phyloP scores from a whole-genome alignment of 1,284 basidiomycete species.

The Pseudozyma tsukubaensis region DNA sequence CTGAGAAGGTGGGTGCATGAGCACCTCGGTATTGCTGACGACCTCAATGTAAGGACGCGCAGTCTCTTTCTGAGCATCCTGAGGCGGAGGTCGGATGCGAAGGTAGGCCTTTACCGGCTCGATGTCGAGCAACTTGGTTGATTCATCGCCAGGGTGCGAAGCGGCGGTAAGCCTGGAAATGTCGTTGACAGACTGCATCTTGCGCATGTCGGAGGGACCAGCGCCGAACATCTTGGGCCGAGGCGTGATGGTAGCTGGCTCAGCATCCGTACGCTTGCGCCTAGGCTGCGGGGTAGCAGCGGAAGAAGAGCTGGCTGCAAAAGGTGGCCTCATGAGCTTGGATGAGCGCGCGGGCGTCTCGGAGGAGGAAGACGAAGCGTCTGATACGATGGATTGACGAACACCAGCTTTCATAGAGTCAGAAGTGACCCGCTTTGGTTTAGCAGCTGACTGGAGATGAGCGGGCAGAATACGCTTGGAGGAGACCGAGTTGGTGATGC shows the following conservation, averaged over 20 bases:
- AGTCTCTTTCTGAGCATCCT: slow-evolving; percentile 25
- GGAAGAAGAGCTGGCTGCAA: slow-evolving; percentile 6
- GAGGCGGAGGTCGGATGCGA: slow-evolving; percentile 59
- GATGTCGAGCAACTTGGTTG: slow-evolving; percentile 23
- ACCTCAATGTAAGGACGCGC: slow-evolving; percentile 62
- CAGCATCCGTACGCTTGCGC: slow-evolving; percentile 42
- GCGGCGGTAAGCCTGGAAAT: slow-evolving; percentile 26
- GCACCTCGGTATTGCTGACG: slow-evolving; percentile 70
- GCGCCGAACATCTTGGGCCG: slow-evolving; percentile 18
- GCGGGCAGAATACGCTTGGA: slow-evolving; percentile 38
- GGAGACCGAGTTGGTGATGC: slow-evolving; percentile 42
- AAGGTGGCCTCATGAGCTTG: slow-evolving; percentile 4
- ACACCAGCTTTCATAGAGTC: slow-evolving; percentile 11
- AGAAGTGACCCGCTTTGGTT: slow-evolving; percentile 7
- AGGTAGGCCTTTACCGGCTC: slow-evolving; percentile 59
- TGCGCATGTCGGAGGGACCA: slow-evolving; percentile 22
- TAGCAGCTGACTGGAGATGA: slow-evolving; percentile 27
- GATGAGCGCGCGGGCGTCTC: slow-evolving; percentile 1
- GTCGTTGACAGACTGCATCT: slow-evolving; percentile 41
- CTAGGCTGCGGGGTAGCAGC: slow-evolving; percentile 30
- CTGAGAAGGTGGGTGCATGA: slow-evolving; percentile 71
- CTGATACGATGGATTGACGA: slow-evolving; percentile 16
- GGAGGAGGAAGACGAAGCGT: slow-evolving; percentile 16
- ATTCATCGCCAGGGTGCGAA: slow-evolving; percentile 21
- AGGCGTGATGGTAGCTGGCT: slow-evolving; percentile 33